Conservation (phyloP, 1,284 basidiomycete genomes). For the Apiotrichum porosum region DNA sequence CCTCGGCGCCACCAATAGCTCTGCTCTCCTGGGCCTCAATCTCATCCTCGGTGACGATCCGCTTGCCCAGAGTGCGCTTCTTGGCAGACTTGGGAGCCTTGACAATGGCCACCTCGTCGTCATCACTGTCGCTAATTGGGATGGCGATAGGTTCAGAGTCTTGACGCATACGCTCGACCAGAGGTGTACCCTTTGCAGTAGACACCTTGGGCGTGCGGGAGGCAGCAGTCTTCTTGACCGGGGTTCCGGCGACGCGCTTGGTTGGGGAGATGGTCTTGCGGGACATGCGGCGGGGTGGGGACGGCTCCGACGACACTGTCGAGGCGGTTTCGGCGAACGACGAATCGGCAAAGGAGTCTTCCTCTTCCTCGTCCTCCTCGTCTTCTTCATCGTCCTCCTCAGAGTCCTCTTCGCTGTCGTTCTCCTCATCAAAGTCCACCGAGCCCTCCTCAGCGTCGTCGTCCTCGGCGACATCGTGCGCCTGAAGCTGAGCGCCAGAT, state of each 20-base stretch:
- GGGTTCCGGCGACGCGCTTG: slow-evolving; percentile 1
- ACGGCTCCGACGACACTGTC: slow-evolving; percentile 14
- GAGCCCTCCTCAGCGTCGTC: slow-evolving; percentile 25
- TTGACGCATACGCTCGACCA: slow-evolving; percentile 29
- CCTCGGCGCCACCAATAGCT: slow-evolving; percentile 27
- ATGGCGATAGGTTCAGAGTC: background rate
- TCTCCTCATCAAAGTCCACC: slow-evolving; percentile 17
- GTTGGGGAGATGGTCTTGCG: slow-evolving; percentile 3
- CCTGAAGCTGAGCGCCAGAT: slow-evolving; percentile 11
- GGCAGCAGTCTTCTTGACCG: background rate
- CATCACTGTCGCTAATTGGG: background rate
- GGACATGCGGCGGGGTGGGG: slow-evolving; percentile 25
- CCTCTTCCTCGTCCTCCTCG: slow-evolving; percentile 37
- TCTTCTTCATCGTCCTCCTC: slow-evolving; percentile 20
- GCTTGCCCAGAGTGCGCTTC: slow-evolving; percentile 53
- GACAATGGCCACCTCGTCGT: slow-evolving; percentile 23
- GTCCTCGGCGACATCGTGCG: slow-evolving; percentile 17
- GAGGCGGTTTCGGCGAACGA: slow-evolving; percentile 22
- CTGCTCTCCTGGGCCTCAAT: slow-evolving; percentile 33
- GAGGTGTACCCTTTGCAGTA: slow-evolving; percentile 5
- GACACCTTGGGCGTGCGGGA: background rate
- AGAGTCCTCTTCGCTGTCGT: slow-evolving; percentile 20
- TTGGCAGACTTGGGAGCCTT: slow-evolving; percentile 37
- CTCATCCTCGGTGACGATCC: slow-evolving; percentile 52
- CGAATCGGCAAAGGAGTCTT: slow-evolving; percentile 27